These are phyloP conservation scores for Coemansia sp. DNA, from an alignment of 192 early-diverging fungal species.

Conservation along the genomic window DNA sequence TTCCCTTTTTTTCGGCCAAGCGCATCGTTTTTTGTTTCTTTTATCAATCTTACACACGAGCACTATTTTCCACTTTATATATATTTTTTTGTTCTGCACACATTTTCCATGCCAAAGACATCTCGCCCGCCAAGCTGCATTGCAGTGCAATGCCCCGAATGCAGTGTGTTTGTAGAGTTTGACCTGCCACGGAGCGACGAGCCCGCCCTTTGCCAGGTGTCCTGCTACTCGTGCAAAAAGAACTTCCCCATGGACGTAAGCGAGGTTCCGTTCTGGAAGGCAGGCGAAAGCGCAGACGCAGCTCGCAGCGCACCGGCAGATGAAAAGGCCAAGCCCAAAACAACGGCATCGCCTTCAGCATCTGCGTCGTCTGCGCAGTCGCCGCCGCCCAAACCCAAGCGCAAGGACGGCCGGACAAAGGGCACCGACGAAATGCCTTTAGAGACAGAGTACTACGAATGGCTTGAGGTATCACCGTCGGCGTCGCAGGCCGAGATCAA, in stretches of 20 bases:
- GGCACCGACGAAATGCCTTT: constrained; percentile 71
- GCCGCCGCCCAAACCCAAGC: constrained; percentile 29
- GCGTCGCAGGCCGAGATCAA: constrained; percentile 88
- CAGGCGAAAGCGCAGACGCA: constrained; percentile 9
- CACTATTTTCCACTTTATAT: constrained; percentile 6
- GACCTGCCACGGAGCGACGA: constrained; percentile 45
- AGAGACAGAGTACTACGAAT: constrained; percentile 88
- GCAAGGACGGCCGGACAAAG: constrained; percentile 39
- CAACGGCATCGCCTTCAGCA: no score
- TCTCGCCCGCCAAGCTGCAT: constrained; percentile 51
- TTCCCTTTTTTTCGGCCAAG: neutral
- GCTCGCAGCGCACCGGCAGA: constrained; percentile 7
- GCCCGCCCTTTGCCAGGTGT: constrained; percentile 28
- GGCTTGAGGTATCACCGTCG: constrained; percentile 70
- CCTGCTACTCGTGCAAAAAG: constrained; percentile 47
- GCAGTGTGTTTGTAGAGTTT: constrained; percentile 53
- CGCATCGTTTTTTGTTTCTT: constrained; percentile 1
- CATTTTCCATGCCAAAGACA: constrained; percentile 36
- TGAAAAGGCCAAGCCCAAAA: neutral
- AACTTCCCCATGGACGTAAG: constrained; percentile 53
- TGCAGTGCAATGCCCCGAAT: constrained; percentile 51
- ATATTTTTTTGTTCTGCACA: neutral
- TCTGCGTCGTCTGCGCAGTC: constrained; percentile 3
- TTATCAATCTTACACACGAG: neutral
- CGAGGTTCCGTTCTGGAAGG: constrained; percentile 55